Conservation (phyloP, 305 asterid genomes). For the Fraxinus albicans region DNA sequence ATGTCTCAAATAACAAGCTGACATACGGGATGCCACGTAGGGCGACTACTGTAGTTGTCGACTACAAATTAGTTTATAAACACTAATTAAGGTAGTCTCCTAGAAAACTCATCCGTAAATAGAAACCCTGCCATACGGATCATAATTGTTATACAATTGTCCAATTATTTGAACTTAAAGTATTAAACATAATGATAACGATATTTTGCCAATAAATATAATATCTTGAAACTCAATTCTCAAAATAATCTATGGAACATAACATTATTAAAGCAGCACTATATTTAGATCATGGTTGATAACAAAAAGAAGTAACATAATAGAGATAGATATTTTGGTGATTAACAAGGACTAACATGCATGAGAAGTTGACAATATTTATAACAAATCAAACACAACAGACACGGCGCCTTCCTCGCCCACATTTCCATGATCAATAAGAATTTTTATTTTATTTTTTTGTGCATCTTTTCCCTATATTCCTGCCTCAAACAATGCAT, state of each 20-base stretch:
- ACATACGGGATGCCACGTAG: too few relatives aligned
- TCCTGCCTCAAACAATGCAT: slow-evolving; percentile 34
- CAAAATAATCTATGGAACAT: background rate
- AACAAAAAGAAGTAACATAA: background rate
- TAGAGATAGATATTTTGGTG: background rate
- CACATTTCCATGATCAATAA: slow-evolving; percentile 18
- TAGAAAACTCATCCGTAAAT: background rate
- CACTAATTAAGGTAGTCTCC: background rate
- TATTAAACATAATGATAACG: too few relatives aligned
- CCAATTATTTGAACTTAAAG: background rate
- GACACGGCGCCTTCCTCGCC: slow-evolving; percentile 46
- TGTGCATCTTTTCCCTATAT: slow-evolving; percentile 29
- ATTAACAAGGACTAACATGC: slow-evolving; percentile 19
- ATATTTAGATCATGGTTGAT: too few relatives aligned
- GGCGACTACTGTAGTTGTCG: too few relatives aligned
- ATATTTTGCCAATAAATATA: background rate
- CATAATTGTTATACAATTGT: background rate
- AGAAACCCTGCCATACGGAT: background rate
- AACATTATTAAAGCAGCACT: background rate
- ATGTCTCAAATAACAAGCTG: too few relatives aligned
- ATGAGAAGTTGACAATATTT: slow-evolving; percentile 14
- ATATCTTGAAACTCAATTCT: background rate
- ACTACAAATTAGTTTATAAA: background rate
- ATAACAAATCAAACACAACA: slow-evolving; percentile 26
- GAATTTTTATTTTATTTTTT: slow-evolving; percentile 22